Base-by-base conservation (phyloP, 192 early-diverging fungal species). In the Funneliformis geosporum region DNA sequence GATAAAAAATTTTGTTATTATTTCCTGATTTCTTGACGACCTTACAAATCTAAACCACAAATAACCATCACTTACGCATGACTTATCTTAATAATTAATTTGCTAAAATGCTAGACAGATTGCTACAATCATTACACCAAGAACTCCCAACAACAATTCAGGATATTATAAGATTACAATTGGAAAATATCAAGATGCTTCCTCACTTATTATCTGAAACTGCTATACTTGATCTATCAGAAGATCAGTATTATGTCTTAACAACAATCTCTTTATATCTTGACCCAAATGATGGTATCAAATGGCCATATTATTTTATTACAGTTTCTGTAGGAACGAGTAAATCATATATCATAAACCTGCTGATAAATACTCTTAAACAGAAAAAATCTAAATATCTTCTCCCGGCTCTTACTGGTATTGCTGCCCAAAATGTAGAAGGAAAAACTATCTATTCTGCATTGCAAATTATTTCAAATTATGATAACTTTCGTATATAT, bases 351-450 rank as follows among this genome's bases (percentile, higher is more conserved):
- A n/a, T n/a, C n/a, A n/a, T n/a, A n/a, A 61, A 5, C 5, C 11
- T 16, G 21, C 21, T 61, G 21, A n/a, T 5, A 7, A 61, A 61
- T n/a, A 21, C 8, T 69, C 4, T 69, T 43, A 69, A 69, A 21
- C 12, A 69, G 16, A 69, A 38, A 69, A 38, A 38, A 5, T 10
- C 28, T 14, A 38, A 42, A 38, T 69, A 69, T 43, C 39, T 69
- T 33, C 7, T 69, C 25, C 12, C 28, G 9, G 67, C 27, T 33
- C 33, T 33, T 21, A 38, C 67, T 38, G 67, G 67, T 38, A 21
- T 69, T 21, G 67, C 23, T 38, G 33, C 67, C 21, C 33, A 69
- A 69, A 69, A 69, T 38, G 23, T 69, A 8, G 60, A 69, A 14
- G 67, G 67, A 14, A 5, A 69, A 69, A 43, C 67, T 12, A 69